These are phyloP conservation scores for Schwanniomyces etchellsii DNA, from an alignment of 1,139 yeast species.

Conservation along the genomic window DNA sequence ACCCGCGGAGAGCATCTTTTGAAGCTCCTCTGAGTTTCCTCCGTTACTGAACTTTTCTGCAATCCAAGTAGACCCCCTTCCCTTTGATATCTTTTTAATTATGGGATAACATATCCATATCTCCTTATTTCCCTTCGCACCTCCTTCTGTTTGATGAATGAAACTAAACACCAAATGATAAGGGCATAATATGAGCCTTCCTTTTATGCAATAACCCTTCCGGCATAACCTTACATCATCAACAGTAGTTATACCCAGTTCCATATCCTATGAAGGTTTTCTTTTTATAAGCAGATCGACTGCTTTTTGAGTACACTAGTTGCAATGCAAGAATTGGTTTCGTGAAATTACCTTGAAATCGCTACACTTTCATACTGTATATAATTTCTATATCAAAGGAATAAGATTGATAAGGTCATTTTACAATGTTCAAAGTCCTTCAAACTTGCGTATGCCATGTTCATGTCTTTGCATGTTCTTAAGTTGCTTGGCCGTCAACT, in stretches of 20 bases:
- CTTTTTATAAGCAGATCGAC: no score
- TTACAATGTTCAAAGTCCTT: slow-evolving; percentile 51
- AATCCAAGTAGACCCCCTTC: slow-evolving; percentile 45
- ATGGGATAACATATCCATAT: slow-evolving; percentile 94
- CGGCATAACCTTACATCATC: slow-evolving; percentile 65
- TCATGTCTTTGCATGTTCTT: slow-evolving; percentile 48
- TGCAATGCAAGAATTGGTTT: no score
- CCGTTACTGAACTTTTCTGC: slow-evolving; percentile 8
- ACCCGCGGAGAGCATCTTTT: neutral
- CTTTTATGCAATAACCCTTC: slow-evolving; percentile 60
- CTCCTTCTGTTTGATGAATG: slow-evolving; percentile 19
- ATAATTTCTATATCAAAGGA: neutral
- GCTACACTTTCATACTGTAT: neutral
- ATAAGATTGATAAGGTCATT: no score
- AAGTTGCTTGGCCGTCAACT: slow-evolving; percentile 40
- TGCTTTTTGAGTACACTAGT: no score
- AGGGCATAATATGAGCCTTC: slow-evolving; percentile 73
- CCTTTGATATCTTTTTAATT: slow-evolving; percentile 60
- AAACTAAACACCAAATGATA: slow-evolving; percentile 77
- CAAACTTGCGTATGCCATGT: slow-evolving; percentile 65
- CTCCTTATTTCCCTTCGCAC: slow-evolving; percentile 44
- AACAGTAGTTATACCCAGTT: slow-evolving; percentile 34
- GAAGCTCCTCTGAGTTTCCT: slow-evolving; percentile 2
- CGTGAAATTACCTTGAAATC: neutral
- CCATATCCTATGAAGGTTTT: no score